phyloP scores from a whole-genome alignment of 495 filamentous ascomycete genomes.

The Penicillium cosmopolitanum region DNA sequence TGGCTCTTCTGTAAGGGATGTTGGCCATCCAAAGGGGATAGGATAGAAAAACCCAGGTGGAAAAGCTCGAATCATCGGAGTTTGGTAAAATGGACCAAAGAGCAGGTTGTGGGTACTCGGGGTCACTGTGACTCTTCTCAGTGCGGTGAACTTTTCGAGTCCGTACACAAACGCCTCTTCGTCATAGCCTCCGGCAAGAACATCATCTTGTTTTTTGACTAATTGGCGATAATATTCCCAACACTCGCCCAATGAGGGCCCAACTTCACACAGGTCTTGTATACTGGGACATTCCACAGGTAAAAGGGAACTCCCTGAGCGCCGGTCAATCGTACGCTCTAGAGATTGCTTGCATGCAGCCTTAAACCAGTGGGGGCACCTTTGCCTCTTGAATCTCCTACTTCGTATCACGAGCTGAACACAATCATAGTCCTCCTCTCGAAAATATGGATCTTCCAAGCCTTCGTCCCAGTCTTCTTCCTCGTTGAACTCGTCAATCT shows the following conservation, averaged over 20 bases:
- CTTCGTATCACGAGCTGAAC: background rate
- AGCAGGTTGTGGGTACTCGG: slow-evolving; percentile 2
- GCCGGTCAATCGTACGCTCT: no score
- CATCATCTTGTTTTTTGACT: slow-evolving; percentile 23
- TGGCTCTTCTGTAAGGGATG: background rate
- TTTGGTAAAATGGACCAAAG: slow-evolving; percentile 28
- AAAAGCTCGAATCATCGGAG: slow-evolving; percentile 36
- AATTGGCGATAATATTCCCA: slow-evolving; percentile 26
- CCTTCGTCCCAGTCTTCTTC: no score
- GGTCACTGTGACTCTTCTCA: slow-evolving; percentile 15
- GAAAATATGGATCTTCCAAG: no score
- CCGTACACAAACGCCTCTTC: slow-evolving; percentile 11
- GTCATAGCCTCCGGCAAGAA: slow-evolving; percentile 19
- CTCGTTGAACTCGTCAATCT: no score
- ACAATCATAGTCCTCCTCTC: no score
- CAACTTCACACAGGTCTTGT: background rate
- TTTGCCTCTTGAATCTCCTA: slow-evolving; percentile 7
- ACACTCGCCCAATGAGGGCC: slow-evolving; percentile 10
- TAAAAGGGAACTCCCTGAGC: no score
- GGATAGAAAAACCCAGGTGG: slow-evolving; percentile 32
- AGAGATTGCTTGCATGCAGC: slow-evolving; percentile 12
- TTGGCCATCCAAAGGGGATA: slow-evolving; percentile 28
- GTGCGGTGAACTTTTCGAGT: slow-evolving; percentile 12
- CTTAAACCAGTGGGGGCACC: slow-evolving; percentile 20
- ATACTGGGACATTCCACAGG: no score